Evolutionary conservation across 805 yeast genomes (phyloP).

Genomic region (Ogataea paraovalis): DNA sequence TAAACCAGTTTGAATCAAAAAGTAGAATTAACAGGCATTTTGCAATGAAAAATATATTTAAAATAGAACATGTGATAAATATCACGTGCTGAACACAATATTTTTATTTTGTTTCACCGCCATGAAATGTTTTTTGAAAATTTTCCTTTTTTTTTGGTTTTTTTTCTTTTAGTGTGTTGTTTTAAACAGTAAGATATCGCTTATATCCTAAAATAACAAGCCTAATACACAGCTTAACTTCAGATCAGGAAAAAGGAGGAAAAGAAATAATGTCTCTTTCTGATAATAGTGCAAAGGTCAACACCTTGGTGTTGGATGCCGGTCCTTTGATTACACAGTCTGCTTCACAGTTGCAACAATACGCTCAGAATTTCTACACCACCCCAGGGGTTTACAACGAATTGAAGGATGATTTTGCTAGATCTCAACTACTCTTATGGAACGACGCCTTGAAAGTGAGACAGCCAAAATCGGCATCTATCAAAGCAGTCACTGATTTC

Average conservation of each 20-base stretch:
- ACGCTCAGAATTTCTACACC: slow-evolving; percentile 72
- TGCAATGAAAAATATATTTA: too few species aligned
- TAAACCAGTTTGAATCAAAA: too few species aligned
- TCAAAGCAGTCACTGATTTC: slow-evolving; percentile 67
- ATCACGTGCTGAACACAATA: too few species aligned
- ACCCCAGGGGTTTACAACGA: slow-evolving; percentile 91
- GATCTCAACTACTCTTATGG: slow-evolving; percentile 79
- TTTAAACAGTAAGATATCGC: too few species aligned
- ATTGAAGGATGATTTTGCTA: slow-evolving; percentile 79
- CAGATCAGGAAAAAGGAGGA: too few species aligned
- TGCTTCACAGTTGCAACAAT: slow-evolving; percentile 64
- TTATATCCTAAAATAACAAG: too few species aligned
- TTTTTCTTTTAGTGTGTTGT: too few species aligned
- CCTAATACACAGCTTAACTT: too few species aligned
- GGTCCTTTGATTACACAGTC: slow-evolving; percentile 90
- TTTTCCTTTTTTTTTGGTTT: not conserved
- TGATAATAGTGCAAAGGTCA: slow-evolving; percentile 33
- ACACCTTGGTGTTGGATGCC: slow-evolving; percentile 81
- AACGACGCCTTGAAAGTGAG: slow-evolving; percentile 62
- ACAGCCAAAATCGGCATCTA: slow-evolving; percentile 68
- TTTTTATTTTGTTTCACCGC: too few species aligned
- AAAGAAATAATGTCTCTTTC: slow-evolving; percentile 18
- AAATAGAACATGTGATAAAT: too few species aligned
- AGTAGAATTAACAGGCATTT: too few species aligned
- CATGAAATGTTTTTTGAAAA: not conserved